Evolutionary conservation across 2,329 filamentous ascomycete genomes (phyloP), one percentile per base, ranked within the genome.

Genomic region (Aspergillus spinulosporus): DNA sequence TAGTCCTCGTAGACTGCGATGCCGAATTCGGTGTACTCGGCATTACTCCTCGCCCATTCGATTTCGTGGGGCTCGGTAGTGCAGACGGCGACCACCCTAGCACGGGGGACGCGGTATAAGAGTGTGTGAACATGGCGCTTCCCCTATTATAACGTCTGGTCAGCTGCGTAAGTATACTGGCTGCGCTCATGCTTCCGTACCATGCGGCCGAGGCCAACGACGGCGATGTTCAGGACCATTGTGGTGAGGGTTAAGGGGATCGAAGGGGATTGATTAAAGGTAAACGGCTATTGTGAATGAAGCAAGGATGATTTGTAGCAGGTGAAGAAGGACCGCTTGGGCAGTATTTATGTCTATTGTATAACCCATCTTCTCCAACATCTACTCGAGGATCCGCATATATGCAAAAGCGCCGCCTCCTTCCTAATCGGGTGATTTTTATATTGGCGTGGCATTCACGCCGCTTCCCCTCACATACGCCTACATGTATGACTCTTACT

Each of bases 1-100:
- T 78, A 84, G 67, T 81, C 72, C 50, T 70, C 73, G 71, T 84
- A 84, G 21, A 83, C 62, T 49, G 70, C 78, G 46, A 82, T 79
- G 9, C 81, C 82, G 39, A 42, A 42, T 6, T 42, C 39, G 5
- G n/a, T 42, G 62, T 71, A 79, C 52, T 75, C 78, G 8, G 84
- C 76, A 59, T 80, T 72, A 49, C 70, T 62, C 59, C 75, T 74
- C 2, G 79, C 82, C 82, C 82, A 84, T 49, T 76, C 66, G n/a
- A 78, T 65, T 60, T 81, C 79, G 2, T 65, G 68, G 9, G 71
- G 64, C 14, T 79, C 78, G 2, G 78, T 77, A 1, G 77, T 77
- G 58, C 74, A 79, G 7, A 73, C 79, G 32, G 79, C 79, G 28
- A 82, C 75, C 15, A 83, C 68, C 40, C 80, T 67, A n/a, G 79